These are phyloP conservation scores for Spergularia azorica DNA, from an alignment of 179 eudicot genomes.

Conservation along the genomic window DNA sequence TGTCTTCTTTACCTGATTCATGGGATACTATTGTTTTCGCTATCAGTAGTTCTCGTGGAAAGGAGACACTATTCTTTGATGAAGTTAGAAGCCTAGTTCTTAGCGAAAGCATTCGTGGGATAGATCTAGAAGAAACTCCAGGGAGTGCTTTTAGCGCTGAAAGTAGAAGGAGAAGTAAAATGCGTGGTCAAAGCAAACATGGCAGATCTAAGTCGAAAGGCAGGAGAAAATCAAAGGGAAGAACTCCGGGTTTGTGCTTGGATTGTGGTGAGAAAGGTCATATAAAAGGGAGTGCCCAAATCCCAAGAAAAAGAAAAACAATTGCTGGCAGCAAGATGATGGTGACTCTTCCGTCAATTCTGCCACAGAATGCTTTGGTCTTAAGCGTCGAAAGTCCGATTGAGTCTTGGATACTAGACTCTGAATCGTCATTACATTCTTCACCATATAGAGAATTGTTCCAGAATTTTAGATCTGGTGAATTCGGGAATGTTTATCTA, in stretches of 20 bases:
- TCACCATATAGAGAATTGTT: background rate
- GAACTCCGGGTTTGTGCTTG: background rate
- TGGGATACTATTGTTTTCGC: too few species aligned
- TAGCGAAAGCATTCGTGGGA: background rate
- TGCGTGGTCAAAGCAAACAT: too few species aligned
- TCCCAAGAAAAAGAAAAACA: background rate
- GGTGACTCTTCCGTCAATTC: background rate
- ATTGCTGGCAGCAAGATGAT: background rate
- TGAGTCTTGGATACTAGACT: background rate
- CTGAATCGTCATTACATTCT: constrained; percentile 18
- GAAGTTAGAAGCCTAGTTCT: background rate
- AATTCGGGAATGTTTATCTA: background rate
- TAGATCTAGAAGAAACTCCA: background rate
- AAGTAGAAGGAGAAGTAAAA: background rate
- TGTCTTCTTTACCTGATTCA: background rate
- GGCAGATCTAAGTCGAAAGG: too few species aligned
- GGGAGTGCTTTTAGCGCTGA: background rate
- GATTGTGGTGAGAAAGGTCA: background rate
- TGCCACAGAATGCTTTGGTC: background rate
- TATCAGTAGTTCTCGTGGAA: too few species aligned
- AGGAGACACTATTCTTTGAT: background rate
- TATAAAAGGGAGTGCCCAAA: background rate
- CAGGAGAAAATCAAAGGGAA: background rate
- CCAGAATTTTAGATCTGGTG: background rate
- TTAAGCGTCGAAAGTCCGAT: background rate